Base-by-base conservation (phyloP, 441 rosid genomes). In the Isatis lusitanica region DNA sequence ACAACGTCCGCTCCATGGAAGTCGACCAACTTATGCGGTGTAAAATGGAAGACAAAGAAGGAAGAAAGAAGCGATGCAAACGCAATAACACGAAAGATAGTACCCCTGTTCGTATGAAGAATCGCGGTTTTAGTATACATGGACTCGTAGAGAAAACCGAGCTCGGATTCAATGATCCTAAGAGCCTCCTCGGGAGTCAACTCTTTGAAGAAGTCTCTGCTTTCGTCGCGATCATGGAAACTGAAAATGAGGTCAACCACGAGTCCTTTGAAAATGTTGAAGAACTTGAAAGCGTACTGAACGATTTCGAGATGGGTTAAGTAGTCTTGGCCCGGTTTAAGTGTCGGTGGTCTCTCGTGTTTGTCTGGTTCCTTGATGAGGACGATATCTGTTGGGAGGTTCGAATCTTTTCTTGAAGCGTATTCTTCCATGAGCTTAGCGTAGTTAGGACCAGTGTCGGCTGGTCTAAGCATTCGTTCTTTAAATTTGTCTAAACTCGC, bases 381-480 rank as follows among this genome's bases (percentile, higher is more conserved):
- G 3, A 68, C 46, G 24, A 85, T 82, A 0, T 72, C 4, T 0
- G 83, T 76, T 1, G 84, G 86, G 30, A 85, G 80, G 7, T 73
- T 59, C 1, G 81, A 80, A 0, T 51, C 59, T 31, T 39, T 76
- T 73, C 74, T 82, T 10, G 78, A 78, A 55, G 60, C 76, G 80
- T 75, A 79, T 50, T 85, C 87, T 68, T 86, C 84, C 86, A 82
- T 86, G 21, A 83, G 81, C 77, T 82, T 83, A 5, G 85, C 89
- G n/a, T 76, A 79, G 74, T 83, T 80, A 4, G 84, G 84, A 5
- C 90, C 90, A 6, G 88, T 46, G 59, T 86, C 90, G 1, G 83
- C 68, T 8, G 60, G 59, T 31, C 56, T 39, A 53, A 75, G 83
- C 87, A 83, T 85, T 15, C 80, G 80, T 16, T 83, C 79, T 18